phyloP scores from a whole-genome alignment of 202 grass and related monocot genomes.

The Panicum hallii region DNA sequence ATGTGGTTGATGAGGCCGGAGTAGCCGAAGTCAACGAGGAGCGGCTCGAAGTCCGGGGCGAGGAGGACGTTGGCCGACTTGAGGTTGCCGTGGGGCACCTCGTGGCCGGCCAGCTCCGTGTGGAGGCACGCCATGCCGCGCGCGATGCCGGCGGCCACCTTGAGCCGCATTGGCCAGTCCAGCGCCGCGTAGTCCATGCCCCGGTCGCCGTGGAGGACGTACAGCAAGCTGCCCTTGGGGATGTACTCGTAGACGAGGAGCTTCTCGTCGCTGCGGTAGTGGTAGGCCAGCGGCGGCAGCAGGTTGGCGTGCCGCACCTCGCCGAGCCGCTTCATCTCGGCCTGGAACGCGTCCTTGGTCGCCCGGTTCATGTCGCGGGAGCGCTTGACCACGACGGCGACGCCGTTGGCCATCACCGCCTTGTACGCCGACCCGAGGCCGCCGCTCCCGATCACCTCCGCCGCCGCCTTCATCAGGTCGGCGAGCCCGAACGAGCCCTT shows the following conservation, averaged over 20 bases:
- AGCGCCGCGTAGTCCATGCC: constrained; percentile 79
- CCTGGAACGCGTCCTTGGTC: constrained; percentile 68
- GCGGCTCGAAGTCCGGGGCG: constrained; percentile 75
- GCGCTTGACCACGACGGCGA: constrained; percentile 75
- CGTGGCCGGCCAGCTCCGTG: constrained; percentile 50
- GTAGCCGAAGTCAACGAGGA: constrained; percentile 87
- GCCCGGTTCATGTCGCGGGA: constrained; percentile 81
- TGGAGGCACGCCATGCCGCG: constrained; percentile 72
- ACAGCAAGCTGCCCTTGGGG: constrained; percentile 86
- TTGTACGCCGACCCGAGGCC: constrained; percentile 79
- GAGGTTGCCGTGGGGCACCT: constrained; percentile 88
- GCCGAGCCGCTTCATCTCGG: constrained; percentile 70
- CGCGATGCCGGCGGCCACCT: constrained; percentile 65
- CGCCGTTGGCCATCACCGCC: constrained; percentile 73
- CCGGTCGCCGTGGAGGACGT: constrained; percentile 88
- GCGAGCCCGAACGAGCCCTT: constrained; percentile 76
- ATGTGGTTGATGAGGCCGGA: constrained; percentile 52
- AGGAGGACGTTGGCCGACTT: constrained; percentile 91
- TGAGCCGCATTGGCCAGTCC: constrained; percentile 71
- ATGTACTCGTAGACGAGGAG: constrained; percentile 80
- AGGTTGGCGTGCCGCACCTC: constrained; percentile 66
- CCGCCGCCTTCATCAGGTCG: constrained; percentile 94
- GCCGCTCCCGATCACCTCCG: constrained; percentile 73
- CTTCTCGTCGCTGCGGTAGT: constrained; percentile 90
- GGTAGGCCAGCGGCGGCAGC: constrained; percentile 78